Evolutionary conservation across 768 basidiomycete genomes (phyloP), one percentile per base, ranked within the genome.

Genomic region (Lanmaoa pseudosensibilis): DNA sequence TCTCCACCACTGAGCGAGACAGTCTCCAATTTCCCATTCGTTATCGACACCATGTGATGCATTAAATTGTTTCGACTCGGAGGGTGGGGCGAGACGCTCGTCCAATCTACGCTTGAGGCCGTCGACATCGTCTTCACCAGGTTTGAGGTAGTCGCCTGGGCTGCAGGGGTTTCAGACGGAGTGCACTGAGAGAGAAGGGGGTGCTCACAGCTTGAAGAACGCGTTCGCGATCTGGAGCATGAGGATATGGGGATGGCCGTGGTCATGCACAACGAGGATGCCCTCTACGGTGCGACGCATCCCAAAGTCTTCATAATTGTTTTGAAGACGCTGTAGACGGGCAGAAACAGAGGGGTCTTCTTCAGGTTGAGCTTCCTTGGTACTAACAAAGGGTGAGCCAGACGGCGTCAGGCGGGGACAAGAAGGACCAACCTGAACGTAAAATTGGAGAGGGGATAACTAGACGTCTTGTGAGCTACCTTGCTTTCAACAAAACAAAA

Each of bases 221-320:
- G 94, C 94, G 71, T 97, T 98, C 21, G 95, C 97, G 69, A 99
- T 97, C 69, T 98, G 97, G 6, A 98, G 83, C 88, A 98, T 94
- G 62, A 99, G 84, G 58, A 98, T 93, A 67, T 99, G 96, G 1
- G 96, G 95, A 67, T 96, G 93, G 0, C 95, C 96, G 64, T 98
- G 95, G 70, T 98, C 94, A 73, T 97, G 92, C 6, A 94, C 94
- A 54, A 95, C 88, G 44, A 72, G 69, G 52, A 72, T 73, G 9
- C 79, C 93, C 67, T 97, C 95, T 9, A 97, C 95, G 0, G 96
- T 97, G 19, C 94, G 80, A 18, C 97, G 84, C 92, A 98, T 96
- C 10, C 97, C 97, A 72, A 88, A 94, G 72, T 96, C 92, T 70
- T 93, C 92, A 82, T 95, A 98, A 73, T 98, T 96, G 70, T 92